phyloP scores from a whole-genome alignment of 1,284 basidiomycete species.

The Moesziomyces parantarcticus region DNA sequence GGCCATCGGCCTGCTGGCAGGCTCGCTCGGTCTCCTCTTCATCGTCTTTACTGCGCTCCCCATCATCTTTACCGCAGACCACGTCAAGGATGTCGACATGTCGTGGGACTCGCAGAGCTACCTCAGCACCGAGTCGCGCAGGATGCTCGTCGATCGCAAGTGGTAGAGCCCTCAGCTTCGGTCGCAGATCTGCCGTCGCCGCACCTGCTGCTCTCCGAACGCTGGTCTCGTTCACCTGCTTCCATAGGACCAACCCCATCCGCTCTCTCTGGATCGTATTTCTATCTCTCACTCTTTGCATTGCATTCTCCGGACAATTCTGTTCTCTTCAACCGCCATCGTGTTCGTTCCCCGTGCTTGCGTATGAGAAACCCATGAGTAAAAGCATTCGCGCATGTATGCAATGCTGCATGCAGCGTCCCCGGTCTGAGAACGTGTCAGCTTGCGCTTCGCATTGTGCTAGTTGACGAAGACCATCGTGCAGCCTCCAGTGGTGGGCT shows the following conservation, averaged over 20 bases:
- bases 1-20: conserved; percentile 55
- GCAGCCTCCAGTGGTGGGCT: no score
- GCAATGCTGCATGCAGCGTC: no score
- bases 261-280: neutral
- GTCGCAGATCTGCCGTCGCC: no score
- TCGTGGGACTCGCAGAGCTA: conserved; percentile 47
- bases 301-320: neutral
- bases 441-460: neutral
- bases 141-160: conserved; percentile 51
- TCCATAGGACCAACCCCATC: neutral
- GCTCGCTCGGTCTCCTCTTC: conserved; percentile 42
- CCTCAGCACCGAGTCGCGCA: conserved; percentile 40
- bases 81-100: conserved; percentile 31
- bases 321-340: neutral
- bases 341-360: neutral
- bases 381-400: neutral
- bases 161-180: conserved; percentile 13
- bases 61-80: conserved; percentile 57
- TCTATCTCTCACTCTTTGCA: neutral
- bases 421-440: neutral
- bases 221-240: no score
- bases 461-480: neutral
- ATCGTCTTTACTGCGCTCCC: conserved; percentile 55
- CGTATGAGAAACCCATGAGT: neutral
- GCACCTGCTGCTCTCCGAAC: neutral